These are phyloP conservation scores for Intubia oerlemansii DNA, from an alignment of 2,329 filamentous ascomycete genomes.

Conservation along the genomic window DNA sequence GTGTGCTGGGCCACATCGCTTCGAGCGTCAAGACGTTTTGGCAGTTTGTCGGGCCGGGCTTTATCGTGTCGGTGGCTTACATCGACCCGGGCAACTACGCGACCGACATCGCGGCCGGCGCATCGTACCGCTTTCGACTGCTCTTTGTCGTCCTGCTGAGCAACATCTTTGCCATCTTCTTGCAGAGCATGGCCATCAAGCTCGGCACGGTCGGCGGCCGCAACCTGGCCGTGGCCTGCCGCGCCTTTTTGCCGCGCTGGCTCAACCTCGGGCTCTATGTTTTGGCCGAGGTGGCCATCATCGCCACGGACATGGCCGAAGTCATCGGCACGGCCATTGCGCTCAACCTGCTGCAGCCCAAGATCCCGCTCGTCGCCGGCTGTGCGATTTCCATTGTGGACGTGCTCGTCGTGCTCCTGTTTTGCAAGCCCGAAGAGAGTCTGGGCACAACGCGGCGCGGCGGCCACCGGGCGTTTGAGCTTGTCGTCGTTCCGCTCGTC, in stretches of 20 bases:
- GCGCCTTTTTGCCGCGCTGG: slow-evolving; percentile 43
- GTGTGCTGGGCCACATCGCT: too few relatives aligned
- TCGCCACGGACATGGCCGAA: slow-evolving; percentile 52
- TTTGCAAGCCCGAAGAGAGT: slow-evolving; percentile 30
- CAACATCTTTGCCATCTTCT: slow-evolving; percentile 50
- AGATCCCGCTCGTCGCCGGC: slow-evolving; percentile 43
- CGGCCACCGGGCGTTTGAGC: slow-evolving; percentile 39
- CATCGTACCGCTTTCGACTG: slow-evolving; percentile 40
- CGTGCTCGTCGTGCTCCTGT: slow-evolving; percentile 44
- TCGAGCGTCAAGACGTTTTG: slow-evolving; percentile 28
- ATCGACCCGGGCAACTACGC: slow-evolving; percentile 48
- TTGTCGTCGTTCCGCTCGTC: slow-evolving; percentile 40
- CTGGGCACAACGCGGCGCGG: slow-evolving; percentile 37
- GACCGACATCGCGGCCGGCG: slow-evolving; percentile 43
- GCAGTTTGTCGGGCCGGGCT: slow-evolving; percentile 36
- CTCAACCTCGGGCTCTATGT: slow-evolving; percentile 38
- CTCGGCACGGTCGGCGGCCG: slow-evolving; percentile 47
- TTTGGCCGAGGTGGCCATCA: slow-evolving; percentile 42
- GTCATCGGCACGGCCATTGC: slow-evolving; percentile 53
- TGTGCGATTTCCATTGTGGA: slow-evolving; percentile 48
- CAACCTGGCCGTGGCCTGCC: slow-evolving; percentile 44
- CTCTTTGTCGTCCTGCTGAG: slow-evolving; percentile 48
- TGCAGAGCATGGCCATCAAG: slow-evolving; percentile 47
- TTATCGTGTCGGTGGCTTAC: slow-evolving; percentile 39
- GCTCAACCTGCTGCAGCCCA: slow-evolving; percentile 40